A percentile compares a stretch with the other conserved stretches of the same genome.
phyloP scores from a whole-genome alignment of 768 basidiomycete genomes.

The Suillus variegatus region DNA sequence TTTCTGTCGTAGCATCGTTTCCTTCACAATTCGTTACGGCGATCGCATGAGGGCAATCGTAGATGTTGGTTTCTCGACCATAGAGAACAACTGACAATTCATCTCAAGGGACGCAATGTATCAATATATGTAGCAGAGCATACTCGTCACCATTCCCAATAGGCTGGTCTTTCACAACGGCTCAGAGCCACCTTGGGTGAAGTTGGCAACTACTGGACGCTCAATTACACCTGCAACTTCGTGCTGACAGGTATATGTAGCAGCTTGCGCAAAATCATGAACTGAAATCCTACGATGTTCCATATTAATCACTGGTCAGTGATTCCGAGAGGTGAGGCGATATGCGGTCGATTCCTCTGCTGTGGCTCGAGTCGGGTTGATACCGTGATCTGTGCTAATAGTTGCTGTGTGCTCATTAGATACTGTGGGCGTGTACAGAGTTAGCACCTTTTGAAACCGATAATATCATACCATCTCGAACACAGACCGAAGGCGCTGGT shows the following conservation, averaged over 20 bases:
- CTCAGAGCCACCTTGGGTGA: too few relatives aligned
- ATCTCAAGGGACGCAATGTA: not conserved
- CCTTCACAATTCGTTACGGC: slow-evolving; percentile 49
- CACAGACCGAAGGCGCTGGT: not conserved
- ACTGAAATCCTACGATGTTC: too few relatives aligned
- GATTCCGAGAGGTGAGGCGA: not conserved
- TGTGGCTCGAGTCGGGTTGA: too few relatives aligned
- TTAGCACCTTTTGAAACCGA: too few relatives aligned
- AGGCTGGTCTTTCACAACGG: not conserved
- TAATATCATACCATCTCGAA: too few relatives aligned
- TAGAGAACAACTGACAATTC: slow-evolving; percentile 32
- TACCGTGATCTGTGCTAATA: not conserved
- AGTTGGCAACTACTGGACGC: too few relatives aligned
- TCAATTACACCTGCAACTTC: too few relatives aligned
- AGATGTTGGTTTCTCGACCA: slow-evolving; percentile 47
- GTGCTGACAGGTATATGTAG: too few relatives aligned
- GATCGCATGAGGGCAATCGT: slow-evolving; percentile 50
- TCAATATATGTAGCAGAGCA: not conserved
- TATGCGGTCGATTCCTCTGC: not conserved
- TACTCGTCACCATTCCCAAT: not conserved
- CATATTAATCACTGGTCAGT: not conserved
- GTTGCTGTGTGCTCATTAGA: not conserved
- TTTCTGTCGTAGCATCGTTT: slow-evolving; percentile 39
- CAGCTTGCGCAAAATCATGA: not conserved
- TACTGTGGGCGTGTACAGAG: too few relatives aligned